Base-by-base conservation (phyloP, 108 stramenopile species). In the Cyclotella baltica region DNA sequence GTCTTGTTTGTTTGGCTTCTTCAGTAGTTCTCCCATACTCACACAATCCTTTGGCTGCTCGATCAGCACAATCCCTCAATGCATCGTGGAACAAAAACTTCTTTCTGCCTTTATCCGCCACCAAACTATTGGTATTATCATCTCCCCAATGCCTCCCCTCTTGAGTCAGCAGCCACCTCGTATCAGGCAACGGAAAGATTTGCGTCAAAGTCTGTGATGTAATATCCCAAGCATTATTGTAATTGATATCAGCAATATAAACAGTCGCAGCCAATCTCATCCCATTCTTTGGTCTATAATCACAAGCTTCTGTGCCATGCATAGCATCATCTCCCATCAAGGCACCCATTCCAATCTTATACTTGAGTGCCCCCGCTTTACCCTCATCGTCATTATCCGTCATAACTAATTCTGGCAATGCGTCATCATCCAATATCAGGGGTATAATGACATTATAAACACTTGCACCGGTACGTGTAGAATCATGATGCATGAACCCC, bases 241-340 rank as follows among this genome's bases (percentile, higher is more conserved):
- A 70, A 40, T 85, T 83, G 43, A 89, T 80, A 56, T 92, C 90
- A 22, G 87, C 90, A 28, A 92, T 80, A 62, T 89, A 92, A 29
- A 92, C 70, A 0, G 87, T 88, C 15, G 87, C 83, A 18, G 86
- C 85, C 70, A 92, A 29, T 18, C 90, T 80, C 53, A 89, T 86
- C 37, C 88, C 87, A 35, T 83, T 80, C 10, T 46, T 75, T 31
- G 79, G 70, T 13, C 88, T 82, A 75, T 92, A 92, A 63, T 89
- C 86, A 68, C 86, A 87, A 55, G 83, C 79, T 27, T 79, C 88
- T 0, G 90, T 92, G 8, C 86, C 88, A 38, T 92, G 90, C 38
- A 75, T 50, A 23, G 87, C 81, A 35, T 88, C 87, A 51, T 87
- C 90, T 30, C 90, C 90, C 63, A 92, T 73, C 62, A 88, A 73